These are phyloP conservation scores for Butyriboletus loyo DNA, from an alignment of 768 basidiomycete genomes.

Conservation along the genomic window DNA sequence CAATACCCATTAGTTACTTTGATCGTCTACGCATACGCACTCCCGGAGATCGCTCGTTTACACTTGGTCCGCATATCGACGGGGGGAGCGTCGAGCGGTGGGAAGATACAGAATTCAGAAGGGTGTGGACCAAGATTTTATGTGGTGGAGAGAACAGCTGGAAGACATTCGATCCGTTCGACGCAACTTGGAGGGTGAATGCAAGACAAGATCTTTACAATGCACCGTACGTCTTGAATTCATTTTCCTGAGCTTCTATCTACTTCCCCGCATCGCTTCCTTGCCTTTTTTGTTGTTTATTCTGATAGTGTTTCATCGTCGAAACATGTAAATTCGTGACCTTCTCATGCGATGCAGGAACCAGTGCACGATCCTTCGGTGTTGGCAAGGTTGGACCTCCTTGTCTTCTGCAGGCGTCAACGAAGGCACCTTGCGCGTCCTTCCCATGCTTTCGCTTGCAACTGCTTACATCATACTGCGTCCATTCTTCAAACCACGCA, in stretches of 20 bases:
- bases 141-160: constrained; percentile 39
- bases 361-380: constrained; percentile 52
- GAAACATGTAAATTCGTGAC: not conserved
- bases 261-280: not conserved
- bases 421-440: constrained; percentile 64
- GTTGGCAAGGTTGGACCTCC: constrained; percentile 60
- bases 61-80: constrained; percentile 60
- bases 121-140: constrained; percentile 44
- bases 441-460: constrained; percentile 52
- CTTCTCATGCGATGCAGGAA: constrained; percentile 32
- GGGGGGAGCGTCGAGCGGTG: constrained; percentile 54
- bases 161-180: constrained; percentile 49
- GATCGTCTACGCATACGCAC: constrained; percentile 72
- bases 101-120: constrained; percentile 46
- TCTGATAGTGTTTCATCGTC: not conserved
- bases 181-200: constrained; percentile 43
- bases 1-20: constrained; percentile 68
- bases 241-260: not conserved
- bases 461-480: constrained; percentile 62
- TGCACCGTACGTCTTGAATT: constrained; percentile 39
- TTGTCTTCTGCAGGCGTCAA: constrained; percentile 51
- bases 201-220: constrained; percentile 63
- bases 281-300: not conserved
- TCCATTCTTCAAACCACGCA: constrained; percentile 56
- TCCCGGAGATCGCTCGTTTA: constrained; percentile 67